Base-by-base conservation (phyloP, 257 asterid species). In the Nemophila menziesii region DNA sequence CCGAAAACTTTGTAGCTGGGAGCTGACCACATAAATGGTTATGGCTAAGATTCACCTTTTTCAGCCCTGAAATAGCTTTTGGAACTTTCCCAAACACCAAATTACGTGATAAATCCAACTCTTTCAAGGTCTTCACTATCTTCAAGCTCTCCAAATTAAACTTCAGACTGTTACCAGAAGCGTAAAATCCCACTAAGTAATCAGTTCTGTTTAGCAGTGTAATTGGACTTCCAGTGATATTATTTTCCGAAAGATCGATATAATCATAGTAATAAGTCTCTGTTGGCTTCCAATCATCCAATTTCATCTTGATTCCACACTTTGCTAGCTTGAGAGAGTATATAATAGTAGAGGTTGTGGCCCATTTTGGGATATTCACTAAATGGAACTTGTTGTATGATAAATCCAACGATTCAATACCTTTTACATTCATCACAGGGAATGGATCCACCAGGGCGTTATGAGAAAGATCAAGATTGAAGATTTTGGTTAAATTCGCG, bases 21-120 rank as follows among this genome's bases (percentile, higher is more conserved):
- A 87, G 66, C 49, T 63, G 70, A 11, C 97, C 95, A 20, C 97
- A 83, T 76, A 83, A 46, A 46, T 78, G 86, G 39, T 87, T 83
- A 3, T 69, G 43, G 52, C 93, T 83, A 20, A 83, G 79, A 44
- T 87, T 83, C 74, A 87, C 5, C 43, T 55, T 27, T 1, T 69
- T 16, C 15, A 80, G 60, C 43, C 80, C 84, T 0, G 78, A 47
- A 26, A 80, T 60, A 0, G 70, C 66, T 34, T 56, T 57, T 0
- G 92, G 84, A 55, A 83, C 95, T 48, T 78, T 73, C 16, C 97
- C 97, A 14, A 19, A 53, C 37, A 80, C 60, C 76, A 65, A 47
- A 64, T 87, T 87, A 27, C 56, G 55, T 5, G 95, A 78, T 58
- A 87, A 46, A 56, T 83, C 84, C 86, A 87, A 42, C 2, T 43